phyloP scores from a whole-genome alignment of 2,329 filamentous ascomycete species.

The Dryadomyces quercus-mongolicae region DNA sequence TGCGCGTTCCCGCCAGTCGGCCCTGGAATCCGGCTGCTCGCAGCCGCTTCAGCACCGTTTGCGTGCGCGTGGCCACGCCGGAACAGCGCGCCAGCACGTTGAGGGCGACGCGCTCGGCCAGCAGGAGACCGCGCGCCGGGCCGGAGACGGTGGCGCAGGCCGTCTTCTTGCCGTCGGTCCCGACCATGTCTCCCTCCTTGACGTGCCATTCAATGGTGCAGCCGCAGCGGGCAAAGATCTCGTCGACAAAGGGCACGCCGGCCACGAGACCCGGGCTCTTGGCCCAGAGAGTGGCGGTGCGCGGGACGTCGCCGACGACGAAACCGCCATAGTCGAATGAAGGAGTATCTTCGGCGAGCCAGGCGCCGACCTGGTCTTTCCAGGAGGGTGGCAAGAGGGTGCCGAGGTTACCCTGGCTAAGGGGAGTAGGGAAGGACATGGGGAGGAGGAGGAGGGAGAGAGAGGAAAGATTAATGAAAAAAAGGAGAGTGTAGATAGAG shows the following conservation, averaged over 20 bases:
- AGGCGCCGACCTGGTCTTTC: conserved; percentile 67
- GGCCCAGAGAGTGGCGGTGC: conserved; percentile 54
- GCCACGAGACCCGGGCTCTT: conserved; percentile 73
- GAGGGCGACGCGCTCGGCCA: conserved; percentile 87
- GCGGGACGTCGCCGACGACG: conserved; percentile 65
- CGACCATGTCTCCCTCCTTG: conserved; percentile 59
- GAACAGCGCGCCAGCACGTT: conserved; percentile 87
- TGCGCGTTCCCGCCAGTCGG: conserved; percentile 84
- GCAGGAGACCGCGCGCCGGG: conserved; percentile 64
- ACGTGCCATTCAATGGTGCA: conserved; percentile 88
- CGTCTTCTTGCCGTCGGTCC: conserved; percentile 24
- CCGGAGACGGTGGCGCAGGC: conserved; percentile 72
- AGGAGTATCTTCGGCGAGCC: conserved; percentile 93
- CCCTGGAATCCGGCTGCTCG: conserved; percentile 63
- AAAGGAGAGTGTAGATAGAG: background rate
- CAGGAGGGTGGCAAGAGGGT: conserved; percentile 77
- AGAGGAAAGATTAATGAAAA: background rate
- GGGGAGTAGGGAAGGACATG: background rate
- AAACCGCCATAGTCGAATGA: conserved; percentile 96
- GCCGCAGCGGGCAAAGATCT: conserved; percentile 80
- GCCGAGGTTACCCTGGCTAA: conserved; percentile 28
- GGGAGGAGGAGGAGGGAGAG: background rate
- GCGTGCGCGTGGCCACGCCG: conserved; percentile 66
- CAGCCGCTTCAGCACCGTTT: conserved; percentile 41
- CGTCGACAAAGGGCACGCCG: conserved; percentile 88